Conservation (phyloP, 352 stramenopile species). For the Phytophthora sp. region DNA sequence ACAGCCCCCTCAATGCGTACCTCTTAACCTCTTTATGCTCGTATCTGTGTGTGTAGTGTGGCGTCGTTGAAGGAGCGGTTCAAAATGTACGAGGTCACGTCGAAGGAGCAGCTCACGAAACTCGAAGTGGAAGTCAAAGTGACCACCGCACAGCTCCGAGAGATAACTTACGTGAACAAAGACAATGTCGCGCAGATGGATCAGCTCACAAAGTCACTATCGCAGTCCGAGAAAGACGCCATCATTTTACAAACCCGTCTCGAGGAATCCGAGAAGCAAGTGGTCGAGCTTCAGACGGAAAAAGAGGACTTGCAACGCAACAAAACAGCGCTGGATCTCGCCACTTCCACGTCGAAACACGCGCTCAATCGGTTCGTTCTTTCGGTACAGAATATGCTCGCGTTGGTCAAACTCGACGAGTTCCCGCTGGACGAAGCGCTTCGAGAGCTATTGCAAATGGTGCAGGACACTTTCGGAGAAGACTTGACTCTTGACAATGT, state of each 20-base stretch:
- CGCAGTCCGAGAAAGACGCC: conserved; percentile 54
- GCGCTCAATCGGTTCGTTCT: conserved; percentile 60
- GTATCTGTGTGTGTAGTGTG: conserved; percentile 43
- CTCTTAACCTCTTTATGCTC: too few relatives aligned
- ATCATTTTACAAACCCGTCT: conserved; percentile 47
- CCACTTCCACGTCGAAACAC: conserved; percentile 62
- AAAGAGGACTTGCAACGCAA: conserved; percentile 71
- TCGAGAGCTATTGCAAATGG: conserved; percentile 68
- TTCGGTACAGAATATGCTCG: conserved; percentile 69
- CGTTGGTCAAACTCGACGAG: conserved; percentile 76
- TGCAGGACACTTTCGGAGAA: conserved; percentile 62
- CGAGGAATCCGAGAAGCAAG: conserved; percentile 48
- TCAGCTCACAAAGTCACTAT: conserved; percentile 63
- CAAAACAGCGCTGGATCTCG: conserved; percentile 57
- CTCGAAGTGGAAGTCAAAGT: conserved; percentile 86
- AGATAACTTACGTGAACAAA: conserved; percentile 78
- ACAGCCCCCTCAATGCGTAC: too few relatives aligned
- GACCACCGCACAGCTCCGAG: conserved; percentile 65
- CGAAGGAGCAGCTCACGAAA: conserved; percentile 83
- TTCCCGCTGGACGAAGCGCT: conserved; percentile 82
- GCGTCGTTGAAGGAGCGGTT: conserved; percentile 69
- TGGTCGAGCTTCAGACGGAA: conserved; percentile 50
- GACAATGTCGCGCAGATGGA: conserved; percentile 71
- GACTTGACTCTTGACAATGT: conserved; percentile 56
- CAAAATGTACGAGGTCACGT: conserved; percentile 77